A percentile compares a stretch with the other conserved stretches of the same genome.
phyloP scores from a whole-genome alignment of 108 stramenopile species.

The Aurantiochytrium sp. region DNA sequence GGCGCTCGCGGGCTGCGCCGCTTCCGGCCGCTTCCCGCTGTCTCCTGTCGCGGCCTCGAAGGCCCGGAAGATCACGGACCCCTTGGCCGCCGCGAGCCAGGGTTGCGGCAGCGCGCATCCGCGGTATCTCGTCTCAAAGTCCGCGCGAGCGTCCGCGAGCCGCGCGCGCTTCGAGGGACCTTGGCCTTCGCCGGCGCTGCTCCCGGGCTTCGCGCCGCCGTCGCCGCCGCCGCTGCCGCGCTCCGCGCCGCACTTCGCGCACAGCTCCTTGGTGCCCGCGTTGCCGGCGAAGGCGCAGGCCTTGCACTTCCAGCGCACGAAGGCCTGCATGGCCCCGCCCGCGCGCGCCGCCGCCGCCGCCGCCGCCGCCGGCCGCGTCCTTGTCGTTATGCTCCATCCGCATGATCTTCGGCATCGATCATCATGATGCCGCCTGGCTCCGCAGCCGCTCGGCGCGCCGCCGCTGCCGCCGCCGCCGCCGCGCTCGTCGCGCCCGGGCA shows the following conservation, averaged over 20 bases:
- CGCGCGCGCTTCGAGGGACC: not conserved
- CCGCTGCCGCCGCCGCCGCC: too few relatives aligned
- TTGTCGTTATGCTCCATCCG: too few relatives aligned
- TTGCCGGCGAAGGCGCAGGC: not conserved
- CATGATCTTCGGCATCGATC: too few relatives aligned
- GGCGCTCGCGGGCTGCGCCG: not conserved
- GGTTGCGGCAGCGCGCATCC: not conserved
- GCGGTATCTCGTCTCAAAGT: not conserved
- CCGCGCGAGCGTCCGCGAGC: not conserved
- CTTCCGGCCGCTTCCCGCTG: not conserved
- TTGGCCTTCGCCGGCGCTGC: not conserved
- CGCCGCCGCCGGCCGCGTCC: too few relatives aligned
- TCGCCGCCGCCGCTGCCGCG: not conserved
- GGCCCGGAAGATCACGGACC: not conserved
- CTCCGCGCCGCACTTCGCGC: constrained; percentile 13
- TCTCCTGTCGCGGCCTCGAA: not conserved
- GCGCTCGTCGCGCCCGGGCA: too few relatives aligned
- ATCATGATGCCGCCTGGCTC: too few relatives aligned
- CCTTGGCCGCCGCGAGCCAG: not conserved
- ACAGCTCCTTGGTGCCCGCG: not conserved
- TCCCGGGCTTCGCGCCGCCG: not conserved
- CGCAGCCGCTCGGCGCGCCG: too few relatives aligned
- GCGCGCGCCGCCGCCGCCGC: too few relatives aligned
- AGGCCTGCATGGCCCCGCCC: not conserved
- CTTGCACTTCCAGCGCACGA: not conserved